phyloP scores from a whole-genome alignment of 2,329 filamentous ascomycete genomes.

The Paraphaeosphaeria minitans region DNA sequence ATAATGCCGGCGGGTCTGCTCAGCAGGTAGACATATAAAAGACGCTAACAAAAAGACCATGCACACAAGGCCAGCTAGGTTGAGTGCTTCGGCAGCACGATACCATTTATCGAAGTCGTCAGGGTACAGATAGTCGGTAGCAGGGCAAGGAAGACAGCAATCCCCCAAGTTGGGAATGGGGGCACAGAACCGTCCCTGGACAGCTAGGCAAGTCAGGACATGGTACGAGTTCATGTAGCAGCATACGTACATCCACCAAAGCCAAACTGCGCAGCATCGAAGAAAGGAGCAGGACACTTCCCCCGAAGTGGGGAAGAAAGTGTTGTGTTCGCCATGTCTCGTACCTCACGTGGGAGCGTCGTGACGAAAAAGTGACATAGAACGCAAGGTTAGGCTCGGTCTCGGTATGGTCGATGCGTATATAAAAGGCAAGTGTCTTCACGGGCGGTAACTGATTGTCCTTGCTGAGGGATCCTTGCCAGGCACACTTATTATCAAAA shows the following conservation, averaged over 20 bases:
- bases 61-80: conserved; percentile 72
- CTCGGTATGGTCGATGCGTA: background rate
- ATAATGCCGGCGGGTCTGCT: conserved; percentile 92
- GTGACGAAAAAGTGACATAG: conserved; percentile 23
- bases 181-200: conserved; percentile 64
- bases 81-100: conserved; percentile 78
- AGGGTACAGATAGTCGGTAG: conserved; percentile 75
- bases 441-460: conserved; percentile 12
- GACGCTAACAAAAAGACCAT: conserved; percentile 79
- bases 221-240: conserved; percentile 10
- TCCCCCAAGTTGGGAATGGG: conserved; percentile 50
- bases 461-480: conserved; percentile 15
- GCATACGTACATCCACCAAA: conserved; percentile 68
- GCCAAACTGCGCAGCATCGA: conserved; percentile 65
- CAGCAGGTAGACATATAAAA: conserved; percentile 78
- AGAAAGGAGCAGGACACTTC: conserved; percentile 71
- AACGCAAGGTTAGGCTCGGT: conserved; percentile 2
- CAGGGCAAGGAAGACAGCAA: conserved; percentile 91
- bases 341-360: conserved; percentile 9
- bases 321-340: conserved; percentile 40
- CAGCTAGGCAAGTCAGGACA: conserved; percentile 51
- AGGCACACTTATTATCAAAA: conserved; percentile 17
- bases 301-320: conserved; percentile 48
- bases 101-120: conserved; percentile 63
- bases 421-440: background rate